Evolutionary conservation across 1,284 basidiomycete species (phyloP), one percentile per base, ranked within the genome.

Genomic region (Puccinia coronata): DNA sequence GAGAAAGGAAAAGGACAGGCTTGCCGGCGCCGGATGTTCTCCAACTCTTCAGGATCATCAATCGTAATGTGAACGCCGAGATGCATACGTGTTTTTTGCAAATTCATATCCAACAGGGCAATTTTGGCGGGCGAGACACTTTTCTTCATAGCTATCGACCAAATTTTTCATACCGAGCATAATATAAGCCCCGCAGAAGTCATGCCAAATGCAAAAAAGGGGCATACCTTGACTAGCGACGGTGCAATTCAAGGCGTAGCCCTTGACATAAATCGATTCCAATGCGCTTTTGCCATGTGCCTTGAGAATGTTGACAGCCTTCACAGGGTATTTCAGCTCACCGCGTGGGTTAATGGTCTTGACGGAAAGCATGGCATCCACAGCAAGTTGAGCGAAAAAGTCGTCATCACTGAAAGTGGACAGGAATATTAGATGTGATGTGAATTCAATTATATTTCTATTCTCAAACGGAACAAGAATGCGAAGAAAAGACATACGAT

Each of bases 251-350:
- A 99, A 88, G 47, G 97, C 97, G 88, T 99, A 99, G 65, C 97
- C 97, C 85, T 94, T 94, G 82, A 99, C 92, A 86, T 93, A 95
- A 83, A 98, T 87, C 53, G 95, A 98, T 87, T 99, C 97, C 83
- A 95, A 91, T 34, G 96, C 95, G 86, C 94, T 96, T 87, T 92
- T 92, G 82, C 97, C 97, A 86, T 99, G 97, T 12, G 97, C 97
- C 88, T 99, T 99, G 84, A 99, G 90, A n/a, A 99, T 91, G 86
- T 99, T 99, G 83, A 99, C 97, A 0, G 97, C 97, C 88, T 99
- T 99, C 84, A 99, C 97, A 11, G 97, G 97, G 88, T 99, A 99
- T 88, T 98, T 99, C 86, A 93, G 92, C 87, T 99, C 97, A 51
- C 97, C 97, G 82, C 95, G 91, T 82, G 91, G 88, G 87, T 99